Conservation (phyloP, 2,329 filamentous ascomycete genomes). For the Rutstroemia sp. region DNA sequence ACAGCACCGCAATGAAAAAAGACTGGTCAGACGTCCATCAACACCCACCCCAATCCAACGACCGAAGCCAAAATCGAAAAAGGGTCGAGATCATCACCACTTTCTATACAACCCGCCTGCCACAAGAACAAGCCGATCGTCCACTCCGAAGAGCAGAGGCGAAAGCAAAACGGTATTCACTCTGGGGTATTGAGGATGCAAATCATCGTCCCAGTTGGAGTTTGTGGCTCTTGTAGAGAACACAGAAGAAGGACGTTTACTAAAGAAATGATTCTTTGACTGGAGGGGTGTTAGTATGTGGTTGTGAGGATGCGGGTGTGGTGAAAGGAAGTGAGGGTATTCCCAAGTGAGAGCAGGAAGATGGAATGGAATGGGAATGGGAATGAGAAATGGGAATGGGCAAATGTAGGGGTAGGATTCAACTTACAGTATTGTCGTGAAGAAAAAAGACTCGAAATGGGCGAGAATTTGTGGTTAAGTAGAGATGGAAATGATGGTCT, state of each 20-base stretch:
- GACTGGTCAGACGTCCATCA: conserved; percentile 84
- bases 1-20: conserved; percentile 48
- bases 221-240: conserved; percentile 90
- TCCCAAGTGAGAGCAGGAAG: too few relatives aligned
- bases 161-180: conserved; percentile 63
- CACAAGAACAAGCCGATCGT: too few relatives aligned
- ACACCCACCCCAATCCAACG: conserved; percentile 70
- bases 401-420: neutral
- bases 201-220: conserved; percentile 94
- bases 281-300: neutral
- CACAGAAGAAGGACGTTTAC: conserved; percentile 85
- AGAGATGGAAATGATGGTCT: too few relatives aligned
- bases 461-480: too few relatives aligned
- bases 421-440: conserved; percentile 8
- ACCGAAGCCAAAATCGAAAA: conserved; percentile 62
- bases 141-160: conserved; percentile 18
- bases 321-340: too few relatives aligned
- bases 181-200: conserved; percentile 80
- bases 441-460: neutral
- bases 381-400: too few relatives aligned
- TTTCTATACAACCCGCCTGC: conserved; percentile 59
- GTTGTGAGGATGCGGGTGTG: neutral
- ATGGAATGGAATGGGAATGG: too few relatives aligned
- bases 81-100: conserved; percentile 94
- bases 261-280: conserved; percentile 64